Base-by-base conservation (phyloP, 2,329 filamentous ascomycete genomes). In the Nigrospora oryzae region DNA sequence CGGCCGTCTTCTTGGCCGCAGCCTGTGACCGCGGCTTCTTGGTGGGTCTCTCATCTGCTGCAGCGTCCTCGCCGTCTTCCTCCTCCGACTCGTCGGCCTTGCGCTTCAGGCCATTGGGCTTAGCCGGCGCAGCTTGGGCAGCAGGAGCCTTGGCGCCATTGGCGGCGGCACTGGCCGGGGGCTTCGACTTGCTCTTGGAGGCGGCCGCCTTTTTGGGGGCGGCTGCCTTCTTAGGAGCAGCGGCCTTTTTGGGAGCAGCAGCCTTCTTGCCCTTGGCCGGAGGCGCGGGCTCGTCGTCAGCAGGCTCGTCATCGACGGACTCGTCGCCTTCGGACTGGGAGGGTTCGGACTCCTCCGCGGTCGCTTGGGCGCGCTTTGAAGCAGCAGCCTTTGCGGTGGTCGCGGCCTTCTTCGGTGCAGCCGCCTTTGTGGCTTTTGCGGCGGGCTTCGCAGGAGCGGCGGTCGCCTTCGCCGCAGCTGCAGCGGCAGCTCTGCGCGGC, bases 361-460 rank as follows among this genome's bases (percentile, higher is more conserved):
- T 15, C n/a, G 35, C 23, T 28, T 28, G 23, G 14, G 36, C 10
- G 16, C 38, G 28, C 13, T 11, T 34, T 31, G 41, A 31, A 1
- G 32, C 34, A 42, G 45, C 14, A 5, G 45, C 43, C 17, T 40
- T 33, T n/a, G 15, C 28, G 28, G 45, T 30, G 19, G 42, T 38
- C 19, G 48, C 46, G 30, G 46, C 40, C 43, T 54, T 51, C 48
- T 57, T 59, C 28, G 55, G 40, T 8, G 52, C 46, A 8, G 46
- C 40, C 16, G 42, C 12, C 43, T 52, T 53, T 23, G 48, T 43
- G 36, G 55, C 44, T 38, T 44, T 49, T 10, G 33, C 42, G 23
- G 41, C 32, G 15, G 42, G 17, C n/a, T 36, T 46, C 5, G 45
- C 33, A 13, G 47, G 43, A 43, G 44, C 45, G 28, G 46, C 40